Conservation (phyloP, 2,329 filamentous ascomycete genomes). For the Sporothrix mexicana region DNA sequence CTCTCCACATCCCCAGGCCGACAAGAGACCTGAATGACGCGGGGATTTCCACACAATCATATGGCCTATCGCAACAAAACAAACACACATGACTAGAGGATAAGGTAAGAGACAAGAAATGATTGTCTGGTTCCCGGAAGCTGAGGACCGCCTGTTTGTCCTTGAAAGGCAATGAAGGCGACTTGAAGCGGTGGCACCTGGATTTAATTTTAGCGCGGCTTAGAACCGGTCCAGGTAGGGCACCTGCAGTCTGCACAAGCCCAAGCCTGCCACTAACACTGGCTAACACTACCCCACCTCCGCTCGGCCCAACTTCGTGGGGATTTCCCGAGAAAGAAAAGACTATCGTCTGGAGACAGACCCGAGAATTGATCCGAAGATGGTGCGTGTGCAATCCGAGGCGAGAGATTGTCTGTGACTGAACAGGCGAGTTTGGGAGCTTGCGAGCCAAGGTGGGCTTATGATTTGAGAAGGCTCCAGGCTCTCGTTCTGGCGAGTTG, state of each 20-base stretch:
- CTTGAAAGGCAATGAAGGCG: too few species aligned
- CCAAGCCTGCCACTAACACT: not conserved
- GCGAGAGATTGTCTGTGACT: not conserved
- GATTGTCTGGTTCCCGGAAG: conserved; percentile 1
- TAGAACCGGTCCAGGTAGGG: not conserved
- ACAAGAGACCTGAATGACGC: not conserved
- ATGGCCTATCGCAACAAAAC: not conserved
- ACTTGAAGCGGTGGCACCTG: not conserved
- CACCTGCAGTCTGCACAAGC: too few species aligned
- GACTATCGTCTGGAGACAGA: not conserved
- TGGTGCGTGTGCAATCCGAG: conserved; percentile 5
- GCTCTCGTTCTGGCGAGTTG: not conserved
- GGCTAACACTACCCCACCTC: not conserved
- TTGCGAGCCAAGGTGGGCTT: not conserved
- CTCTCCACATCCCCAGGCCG: not conserved
- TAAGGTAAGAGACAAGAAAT: not conserved
- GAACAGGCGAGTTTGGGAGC: not conserved
- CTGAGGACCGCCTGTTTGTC: not conserved
- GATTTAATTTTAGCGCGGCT: not conserved
- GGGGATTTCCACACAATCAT: conserved; percentile 5
- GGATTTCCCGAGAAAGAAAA: not conserved
- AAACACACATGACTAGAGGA: not conserved
- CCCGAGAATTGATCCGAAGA: conserved; percentile 18
- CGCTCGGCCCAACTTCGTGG: conserved; percentile 14
- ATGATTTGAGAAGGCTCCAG: too few species aligned